These are phyloP conservation scores for Quercus robur DNA, from an alignment of 306 rosid genomes.

Conservation along the genomic window DNA sequence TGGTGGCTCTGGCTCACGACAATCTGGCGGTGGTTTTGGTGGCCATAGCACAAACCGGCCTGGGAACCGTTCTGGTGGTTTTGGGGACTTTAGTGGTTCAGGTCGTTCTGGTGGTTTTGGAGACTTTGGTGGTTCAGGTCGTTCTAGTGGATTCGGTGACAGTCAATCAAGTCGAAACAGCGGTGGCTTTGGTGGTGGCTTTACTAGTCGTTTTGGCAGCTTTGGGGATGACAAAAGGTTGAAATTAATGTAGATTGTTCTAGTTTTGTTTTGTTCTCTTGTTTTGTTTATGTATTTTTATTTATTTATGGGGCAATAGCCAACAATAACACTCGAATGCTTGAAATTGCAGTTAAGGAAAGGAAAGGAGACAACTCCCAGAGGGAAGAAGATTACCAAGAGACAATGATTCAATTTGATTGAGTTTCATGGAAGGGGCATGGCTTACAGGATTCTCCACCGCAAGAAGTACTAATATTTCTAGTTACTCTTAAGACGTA, in stretches of 20 bases:
- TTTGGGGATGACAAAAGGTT: conserved; percentile 22
- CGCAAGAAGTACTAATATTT: not conserved
- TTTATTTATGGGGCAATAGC: not conserved
- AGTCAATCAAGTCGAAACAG: conserved; percentile 20
- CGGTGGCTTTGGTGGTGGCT: conserved; percentile 21
- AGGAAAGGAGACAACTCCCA: not conserved
- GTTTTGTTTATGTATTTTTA: not conserved
- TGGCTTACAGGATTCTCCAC: not conserved
- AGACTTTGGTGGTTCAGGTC: conserved; percentile 33
- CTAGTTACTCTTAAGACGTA: not conserved
- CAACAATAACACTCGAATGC: not conserved
- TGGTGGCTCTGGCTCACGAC: conserved; percentile 40
- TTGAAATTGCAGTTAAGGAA: not conserved
- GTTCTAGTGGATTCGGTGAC: conserved; percentile 18
- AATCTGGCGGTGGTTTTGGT: conserved; percentile 36
- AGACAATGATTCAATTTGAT: not conserved
- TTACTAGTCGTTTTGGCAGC: conserved; percentile 21
- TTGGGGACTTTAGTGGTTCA: conserved; percentile 32
- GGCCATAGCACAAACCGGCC: conserved; percentile 41
- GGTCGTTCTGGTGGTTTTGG: conserved; percentile 36
- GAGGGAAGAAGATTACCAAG: not conserved
- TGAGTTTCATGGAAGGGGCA: not conserved
- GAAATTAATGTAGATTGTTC: not conserved
- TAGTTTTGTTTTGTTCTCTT: not conserved
- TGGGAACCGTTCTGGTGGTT: conserved; percentile 46